Conservation (phyloP, 2,329 filamentous ascomycete species). For the Thielaviopsis populi region DNA sequence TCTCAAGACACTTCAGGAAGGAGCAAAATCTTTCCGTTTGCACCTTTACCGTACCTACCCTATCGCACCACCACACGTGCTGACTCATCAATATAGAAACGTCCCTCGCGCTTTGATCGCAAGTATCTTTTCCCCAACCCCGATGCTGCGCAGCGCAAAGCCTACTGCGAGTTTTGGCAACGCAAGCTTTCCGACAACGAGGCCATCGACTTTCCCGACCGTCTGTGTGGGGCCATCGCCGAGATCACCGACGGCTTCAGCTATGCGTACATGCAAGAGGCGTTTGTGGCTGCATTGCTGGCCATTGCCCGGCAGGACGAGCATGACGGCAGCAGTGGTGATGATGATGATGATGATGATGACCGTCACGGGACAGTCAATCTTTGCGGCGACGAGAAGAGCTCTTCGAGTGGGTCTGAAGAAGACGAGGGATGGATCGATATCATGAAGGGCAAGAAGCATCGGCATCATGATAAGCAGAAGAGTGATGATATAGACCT, state of each 20-base stretch:
- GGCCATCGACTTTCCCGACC: constrained; percentile 44
- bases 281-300: constrained; percentile 48
- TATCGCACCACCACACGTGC: not conserved
- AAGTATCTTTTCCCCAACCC: constrained; percentile 52
- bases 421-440: constrained; percentile 28
- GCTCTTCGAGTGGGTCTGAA: not conserved
- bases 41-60: no score
- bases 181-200: constrained; percentile 36
- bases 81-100: constrained; percentile 30
- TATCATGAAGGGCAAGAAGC: constrained; percentile 21
- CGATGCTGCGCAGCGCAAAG: constrained; percentile 35
- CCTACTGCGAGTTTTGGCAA: constrained; percentile 51
- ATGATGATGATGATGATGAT: not conserved
- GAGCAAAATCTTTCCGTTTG: not conserved
- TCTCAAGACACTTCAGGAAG: not conserved
- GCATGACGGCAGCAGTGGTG: constrained; percentile 17
- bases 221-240: constrained; percentile 43
- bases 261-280: constrained; percentile 57
- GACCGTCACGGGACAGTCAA: not conserved
- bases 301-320: constrained; percentile 34
- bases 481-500: constrained; percentile 22
- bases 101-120: constrained; percentile 50
- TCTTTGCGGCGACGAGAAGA: not conserved
- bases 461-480: not conserved
- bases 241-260: constrained; percentile 49